These are phyloP conservation scores for Psilocybe tampanensis DNA, from an alignment of 768 basidiomycete species.

Conservation along the genomic window DNA sequence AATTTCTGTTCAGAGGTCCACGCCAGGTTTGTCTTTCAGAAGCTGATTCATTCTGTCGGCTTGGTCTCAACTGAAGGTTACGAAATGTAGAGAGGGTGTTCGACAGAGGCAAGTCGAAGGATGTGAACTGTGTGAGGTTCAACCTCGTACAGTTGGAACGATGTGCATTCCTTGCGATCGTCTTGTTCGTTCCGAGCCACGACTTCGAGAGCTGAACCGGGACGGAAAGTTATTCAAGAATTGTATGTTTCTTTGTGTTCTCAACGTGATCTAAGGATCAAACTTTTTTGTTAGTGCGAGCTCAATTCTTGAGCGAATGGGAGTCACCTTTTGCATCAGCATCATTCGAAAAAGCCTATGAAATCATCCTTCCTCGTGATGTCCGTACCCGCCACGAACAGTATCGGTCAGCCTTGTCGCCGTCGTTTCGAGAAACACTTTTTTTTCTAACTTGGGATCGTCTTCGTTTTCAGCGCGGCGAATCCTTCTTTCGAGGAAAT, in stretches of 20 bases:
- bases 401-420: constrained; percentile 41
- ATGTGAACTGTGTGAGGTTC: constrained; percentile 49
- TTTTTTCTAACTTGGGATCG: too few relatives aligned
- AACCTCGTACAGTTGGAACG: constrained; percentile 48
- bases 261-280: not conserved
- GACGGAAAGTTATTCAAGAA: constrained; percentile 53
- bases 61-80: not conserved
- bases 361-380: constrained; percentile 47
- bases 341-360: constrained; percentile 57
- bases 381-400: constrained; percentile 46
- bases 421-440: constrained; percentile 1
- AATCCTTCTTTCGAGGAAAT: constrained; percentile 45
- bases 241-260: constrained; percentile 36
- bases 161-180: constrained; percentile 56
- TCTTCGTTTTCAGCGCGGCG: constrained; percentile 29
- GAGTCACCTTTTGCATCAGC: constrained; percentile 39
- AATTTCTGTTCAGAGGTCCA: constrained; percentile 64
- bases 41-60: not conserved
- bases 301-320: constrained; percentile 61
- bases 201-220: constrained; percentile 48
- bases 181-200: constrained; percentile 39
- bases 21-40: constrained; percentile 48
- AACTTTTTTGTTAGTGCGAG: constrained; percentile 34
- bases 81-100: constrained; percentile 49
- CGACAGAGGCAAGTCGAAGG: constrained; percentile 47